Evolutionary conservation across 2,329 filamentous ascomycete genomes (phyloP).

Genomic region (Helotiales sp.): DNA sequence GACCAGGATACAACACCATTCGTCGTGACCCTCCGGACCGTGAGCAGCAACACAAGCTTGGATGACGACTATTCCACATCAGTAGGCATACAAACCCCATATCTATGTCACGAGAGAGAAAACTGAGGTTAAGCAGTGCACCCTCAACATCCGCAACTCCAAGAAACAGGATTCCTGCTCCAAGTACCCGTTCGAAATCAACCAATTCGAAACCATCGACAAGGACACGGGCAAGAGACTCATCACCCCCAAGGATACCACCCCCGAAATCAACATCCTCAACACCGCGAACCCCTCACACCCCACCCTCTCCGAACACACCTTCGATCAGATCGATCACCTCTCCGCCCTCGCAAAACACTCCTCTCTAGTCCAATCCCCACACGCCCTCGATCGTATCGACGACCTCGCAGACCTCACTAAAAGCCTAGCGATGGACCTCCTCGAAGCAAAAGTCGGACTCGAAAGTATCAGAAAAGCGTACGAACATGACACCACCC

Average conservation of each 20-base stretch:
- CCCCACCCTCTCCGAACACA: not conserved
- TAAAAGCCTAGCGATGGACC: not conserved
- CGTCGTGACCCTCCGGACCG: not conserved
- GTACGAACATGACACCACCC: not conserved
- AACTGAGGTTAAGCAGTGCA: not conserved
- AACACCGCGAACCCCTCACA: too few relatives aligned
- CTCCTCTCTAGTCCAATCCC: not conserved
- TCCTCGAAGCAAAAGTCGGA: not conserved
- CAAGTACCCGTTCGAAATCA: not conserved
- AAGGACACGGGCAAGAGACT: too few relatives aligned
- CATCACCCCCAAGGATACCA: too few relatives aligned
- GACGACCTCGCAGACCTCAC: not conserved
- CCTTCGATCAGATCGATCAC: not conserved
- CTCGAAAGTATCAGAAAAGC: not conserved
- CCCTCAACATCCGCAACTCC: not conserved
- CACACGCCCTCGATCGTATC: not conserved
- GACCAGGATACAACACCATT: not conserved
- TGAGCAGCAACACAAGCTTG: not conserved
- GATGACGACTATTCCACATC: not conserved
- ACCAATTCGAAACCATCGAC: not conserved
- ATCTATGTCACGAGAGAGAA: too few relatives aligned
- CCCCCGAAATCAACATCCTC: too few relatives aligned
- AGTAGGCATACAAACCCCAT: not conserved
- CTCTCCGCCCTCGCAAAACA: not conserved
- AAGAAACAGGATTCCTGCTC: not conserved